Percentiles rank a stretch among this genome's conserved stretches.
Conservation (phyloP, 78 protist genomes). For the Pigoraptor vietnamica region DNA sequence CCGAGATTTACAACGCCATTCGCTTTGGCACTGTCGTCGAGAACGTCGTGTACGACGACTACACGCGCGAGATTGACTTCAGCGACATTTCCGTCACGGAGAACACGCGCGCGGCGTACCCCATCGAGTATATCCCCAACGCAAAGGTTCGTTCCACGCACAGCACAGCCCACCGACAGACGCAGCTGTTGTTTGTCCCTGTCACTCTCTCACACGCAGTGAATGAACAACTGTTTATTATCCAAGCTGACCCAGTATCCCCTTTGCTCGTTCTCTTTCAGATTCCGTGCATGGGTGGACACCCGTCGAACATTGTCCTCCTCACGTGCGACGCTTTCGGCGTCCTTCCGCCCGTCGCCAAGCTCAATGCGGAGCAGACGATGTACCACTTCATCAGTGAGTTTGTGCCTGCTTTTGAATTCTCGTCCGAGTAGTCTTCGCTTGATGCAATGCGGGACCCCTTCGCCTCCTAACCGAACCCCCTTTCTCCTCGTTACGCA, state of each 20-base stretch:
- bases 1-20: conserved; percentile 91
- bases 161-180: too few species aligned
- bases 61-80: conserved; percentile 64
- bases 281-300: conserved; percentile 67
- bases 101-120: conserved; percentile 94
- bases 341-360: conserved; percentile 93
- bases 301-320: conserved; percentile 88
- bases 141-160: conserved; percentile 42
- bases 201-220: too few species aligned
- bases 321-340: conserved; percentile 96
- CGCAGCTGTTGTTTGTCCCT: too few species aligned
- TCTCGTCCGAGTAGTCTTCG: not conserved
- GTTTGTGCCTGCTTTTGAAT: not conserved
- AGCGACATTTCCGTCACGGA: conserved; percentile 74
- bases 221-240: too few species aligned
- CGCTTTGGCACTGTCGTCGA: conserved; percentile 83
- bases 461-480: not conserved
- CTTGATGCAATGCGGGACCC: not conserved
- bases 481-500: not conserved
- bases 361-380: conserved; percentile 80
- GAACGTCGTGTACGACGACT: conserved; percentile 74
- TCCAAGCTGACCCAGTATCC: too few species aligned
- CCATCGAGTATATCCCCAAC: conserved; percentile 84
- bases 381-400: conserved; percentile 85
- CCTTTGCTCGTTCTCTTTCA: not conserved